Base-by-base conservation (phyloP, 2,329 filamentous ascomycete genomes). In the Xylaria sp. region DNA sequence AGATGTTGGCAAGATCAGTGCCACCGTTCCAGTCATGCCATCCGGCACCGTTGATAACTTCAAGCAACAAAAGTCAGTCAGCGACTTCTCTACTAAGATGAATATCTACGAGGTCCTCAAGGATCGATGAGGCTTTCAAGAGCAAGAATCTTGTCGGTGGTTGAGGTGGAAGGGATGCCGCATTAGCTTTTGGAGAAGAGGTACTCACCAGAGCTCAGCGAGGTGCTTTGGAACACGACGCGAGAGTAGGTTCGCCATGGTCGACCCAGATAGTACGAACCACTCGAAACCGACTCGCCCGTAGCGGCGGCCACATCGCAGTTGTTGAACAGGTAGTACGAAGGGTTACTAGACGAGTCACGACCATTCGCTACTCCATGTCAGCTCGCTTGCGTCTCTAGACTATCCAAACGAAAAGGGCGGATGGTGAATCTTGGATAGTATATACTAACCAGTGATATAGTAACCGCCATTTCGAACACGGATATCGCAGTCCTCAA, bases 31-130 rank as follows among this genome's bases (percentile, higher is more conserved):
- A 91, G 32, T 80, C 74, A 1, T 73, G 76, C 89, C 89, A 91
- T 0, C 89, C 89, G 0, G 84, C 84, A 1, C 81, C 67, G 72
- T 90, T 89, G 73, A 92, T 84, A 21, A 90, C 86, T 27, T 53
- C 9, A 45, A 30, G 30, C 6, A 12, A 5, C 17, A 19, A 27
- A 7, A 53, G 24, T 53, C 17, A 58, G 54, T 32, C 8, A 50
- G 21, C 11, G 1, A 58, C 14, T 32, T 36, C 12, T 14, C 24
- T 45, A 4, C 12, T 24, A 24, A 6, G 19, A 21, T 14, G 1
- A 11, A 19, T 3, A 12, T 11, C 55, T 19, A 17, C 36, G 9
- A 12, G 32, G 0, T 8, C 11, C 21, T 7, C 21, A 30, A 3
- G 47, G 24, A 14, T 14, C n/a, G 12, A 27, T 17, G 30, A n/a